These are phyloP conservation scores for Trichoderma cornu-damae DNA, from an alignment of 2,329 filamentous ascomycete species.

Conservation along the genomic window DNA sequence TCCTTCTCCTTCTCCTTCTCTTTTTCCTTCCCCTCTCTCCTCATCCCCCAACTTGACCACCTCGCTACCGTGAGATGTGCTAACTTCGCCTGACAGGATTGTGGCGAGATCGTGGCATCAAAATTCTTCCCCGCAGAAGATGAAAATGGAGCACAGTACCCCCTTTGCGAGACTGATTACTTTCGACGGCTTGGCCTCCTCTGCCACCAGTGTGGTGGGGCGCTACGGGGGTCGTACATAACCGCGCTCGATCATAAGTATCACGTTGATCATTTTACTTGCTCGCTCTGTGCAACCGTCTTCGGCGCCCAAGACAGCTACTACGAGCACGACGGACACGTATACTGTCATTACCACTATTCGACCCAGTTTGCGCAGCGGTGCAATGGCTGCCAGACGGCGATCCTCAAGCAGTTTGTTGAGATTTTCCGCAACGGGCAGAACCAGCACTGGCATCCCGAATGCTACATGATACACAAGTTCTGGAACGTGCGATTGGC, in stretches of 20 bases:
- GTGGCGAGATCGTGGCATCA: slow-evolving; percentile 91
- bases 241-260: slow-evolving; percentile 97
- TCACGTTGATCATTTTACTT: slow-evolving; percentile 98
- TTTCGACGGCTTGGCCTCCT: slow-evolving; percentile 87
- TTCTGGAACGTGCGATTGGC: slow-evolving; percentile 96
- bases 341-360: slow-evolving; percentile 99
- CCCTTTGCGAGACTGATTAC: slow-evolving; percentile 96
- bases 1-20: background rate
- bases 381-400: slow-evolving; percentile 94
- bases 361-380: slow-evolving; percentile 94
- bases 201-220: slow-evolving; percentile 87
- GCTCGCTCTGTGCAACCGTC: slow-evolving; percentile 93
- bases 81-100: slow-evolving; percentile 60
- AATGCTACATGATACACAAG: slow-evolving; percentile 99
- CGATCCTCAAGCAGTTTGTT: slow-evolving; percentile 97
- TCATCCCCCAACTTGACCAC: slow-evolving; percentile 12
- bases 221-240: slow-evolving; percentile 93
- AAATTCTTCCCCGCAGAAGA: slow-evolving; percentile 98
- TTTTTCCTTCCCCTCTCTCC: slow-evolving; percentile 7
- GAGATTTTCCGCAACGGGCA: slow-evolving; percentile 97
- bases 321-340: slow-evolving; percentile 93
- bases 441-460: slow-evolving; percentile 98
- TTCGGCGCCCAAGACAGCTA: slow-evolving; percentile 98
- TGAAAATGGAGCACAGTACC: slow-evolving; percentile 83
- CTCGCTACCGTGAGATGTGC: slow-evolving; percentile 4